Evolutionary conservation across 352 stramenopile species (phyloP).

Genomic region (Globisporangium echinulatum): DNA sequence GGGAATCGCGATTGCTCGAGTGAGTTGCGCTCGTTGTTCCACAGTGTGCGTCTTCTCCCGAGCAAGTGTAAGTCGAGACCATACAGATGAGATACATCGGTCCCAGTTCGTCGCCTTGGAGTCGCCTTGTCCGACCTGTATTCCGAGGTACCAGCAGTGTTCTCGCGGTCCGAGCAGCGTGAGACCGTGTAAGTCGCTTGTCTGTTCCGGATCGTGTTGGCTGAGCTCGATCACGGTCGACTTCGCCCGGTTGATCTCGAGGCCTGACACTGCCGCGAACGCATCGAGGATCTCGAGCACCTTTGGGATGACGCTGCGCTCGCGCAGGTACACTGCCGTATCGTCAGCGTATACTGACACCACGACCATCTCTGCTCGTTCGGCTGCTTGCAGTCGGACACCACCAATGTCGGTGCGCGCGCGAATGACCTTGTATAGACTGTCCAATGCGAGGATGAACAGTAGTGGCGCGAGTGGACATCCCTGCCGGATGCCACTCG

Average conservation of each 20-base stretch:
- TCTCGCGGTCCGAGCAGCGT: not conserved
- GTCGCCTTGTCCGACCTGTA: not conserved
- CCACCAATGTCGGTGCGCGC: constrained; percentile 1
- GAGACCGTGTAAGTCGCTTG: not conserved
- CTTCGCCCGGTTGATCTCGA: not conserved
- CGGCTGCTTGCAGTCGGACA: not conserved
- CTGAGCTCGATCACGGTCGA: not conserved
- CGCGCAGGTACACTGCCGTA: constrained; percentile 8
- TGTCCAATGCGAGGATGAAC: constrained; percentile 18
- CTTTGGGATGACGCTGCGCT: not conserved
- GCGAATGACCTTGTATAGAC: constrained; percentile 6
- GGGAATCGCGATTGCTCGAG: not conserved
- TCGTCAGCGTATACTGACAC: constrained; percentile 20
- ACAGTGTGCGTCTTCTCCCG: not conserved
- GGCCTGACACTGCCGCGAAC: constrained; percentile 17
- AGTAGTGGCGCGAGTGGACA: constrained; percentile 19
- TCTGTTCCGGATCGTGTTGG: not conserved
- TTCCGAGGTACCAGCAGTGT: not conserved
- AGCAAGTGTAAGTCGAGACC: not conserved
- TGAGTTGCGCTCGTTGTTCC: not conserved
- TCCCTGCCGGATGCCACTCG: constrained; percentile 16
- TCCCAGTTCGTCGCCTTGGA: not conserved
- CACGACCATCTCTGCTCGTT: not conserved
- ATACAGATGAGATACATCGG: not conserved
- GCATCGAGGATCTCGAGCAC: not conserved